Conservation (phyloP, 192 early-diverging fungal genomes). For the Linnemannia zychae region DNA sequence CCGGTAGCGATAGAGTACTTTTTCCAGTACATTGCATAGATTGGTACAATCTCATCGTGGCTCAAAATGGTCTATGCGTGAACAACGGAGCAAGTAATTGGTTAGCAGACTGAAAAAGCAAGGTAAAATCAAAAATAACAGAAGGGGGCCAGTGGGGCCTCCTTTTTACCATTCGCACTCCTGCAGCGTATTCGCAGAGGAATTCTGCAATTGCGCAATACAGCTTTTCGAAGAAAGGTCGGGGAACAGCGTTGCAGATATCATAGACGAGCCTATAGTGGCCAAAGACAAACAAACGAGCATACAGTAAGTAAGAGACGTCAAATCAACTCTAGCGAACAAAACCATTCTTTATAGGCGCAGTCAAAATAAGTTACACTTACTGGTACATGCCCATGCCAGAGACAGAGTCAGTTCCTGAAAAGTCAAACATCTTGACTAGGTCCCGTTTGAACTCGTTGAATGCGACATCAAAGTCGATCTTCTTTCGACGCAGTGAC, state of each 20-base stretch:
- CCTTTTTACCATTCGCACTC: constrained; percentile 63
- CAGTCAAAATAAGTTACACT: background rate
- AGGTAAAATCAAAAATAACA: background rate
- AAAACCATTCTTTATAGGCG: background rate
- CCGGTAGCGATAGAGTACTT: constrained; percentile 71
- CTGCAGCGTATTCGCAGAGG: constrained; percentile 68
- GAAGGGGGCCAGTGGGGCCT: background rate
- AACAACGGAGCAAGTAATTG: background rate
- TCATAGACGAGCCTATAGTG: constrained; percentile 82
- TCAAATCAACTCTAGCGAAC: background rate
- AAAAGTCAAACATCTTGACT: constrained; percentile 67
- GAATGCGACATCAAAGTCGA: constrained; percentile 66
- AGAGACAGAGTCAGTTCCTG: constrained; percentile 62
- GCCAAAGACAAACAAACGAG: too few species aligned
- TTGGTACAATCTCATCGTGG: constrained; percentile 76
- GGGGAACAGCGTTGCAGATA: constrained; percentile 82
- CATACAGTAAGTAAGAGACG: background rate
- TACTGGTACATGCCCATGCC: constrained; percentile 85
- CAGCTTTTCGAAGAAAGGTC: constrained; percentile 74
- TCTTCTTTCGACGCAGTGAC: constrained; percentile 67
- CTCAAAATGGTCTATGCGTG: constrained; percentile 65
- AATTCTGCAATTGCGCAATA: constrained; percentile 78
- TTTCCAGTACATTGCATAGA: constrained; percentile 78
- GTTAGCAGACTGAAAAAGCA: background rate
- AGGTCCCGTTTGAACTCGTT: constrained; percentile 61